Percentiles rank a stretch among this genome's conserved stretches.
Evolutionary conservation across 2,329 filamentous ascomycete genomes (phyloP).

Genomic region (Exophiala sp.): DNA sequence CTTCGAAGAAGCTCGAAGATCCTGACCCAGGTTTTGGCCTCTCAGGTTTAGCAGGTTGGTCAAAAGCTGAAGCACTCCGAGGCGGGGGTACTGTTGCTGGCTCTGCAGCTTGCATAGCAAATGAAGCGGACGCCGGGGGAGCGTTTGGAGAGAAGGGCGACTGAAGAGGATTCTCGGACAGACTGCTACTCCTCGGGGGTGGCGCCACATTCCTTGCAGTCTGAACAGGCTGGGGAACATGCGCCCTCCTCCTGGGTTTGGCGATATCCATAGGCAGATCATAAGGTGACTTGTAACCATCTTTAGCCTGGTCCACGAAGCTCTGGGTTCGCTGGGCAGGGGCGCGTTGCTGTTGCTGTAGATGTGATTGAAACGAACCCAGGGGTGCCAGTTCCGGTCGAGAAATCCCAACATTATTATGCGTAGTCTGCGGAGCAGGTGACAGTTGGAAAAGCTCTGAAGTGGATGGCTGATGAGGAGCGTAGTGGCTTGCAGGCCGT

Average conservation of each 20-base stretch:
- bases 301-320: constrained; percentile 84
- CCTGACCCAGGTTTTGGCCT: constrained; percentile 18
- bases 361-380: constrained; percentile 29
- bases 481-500: constrained; percentile 42
- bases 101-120: constrained; percentile 11
- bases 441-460: constrained; percentile 41
- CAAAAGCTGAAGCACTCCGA: constrained; percentile 17
- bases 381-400: constrained; percentile 16
- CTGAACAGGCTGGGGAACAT: constrained; percentile 51
- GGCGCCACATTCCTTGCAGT: constrained; percentile 37
- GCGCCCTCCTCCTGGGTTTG: constrained; percentile 56
- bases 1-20: constrained; percentile 64
- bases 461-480: constrained; percentile 47
- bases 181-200: constrained; percentile 58
- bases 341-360: constrained; percentile 31
- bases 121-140: constrained; percentile 4
- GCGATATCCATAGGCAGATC: constrained; percentile 86
- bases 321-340: constrained; percentile 53
- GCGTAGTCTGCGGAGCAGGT: constrained; percentile 20
- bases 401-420: constrained; percentile 21
- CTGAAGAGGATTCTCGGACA: constrained; percentile 34
- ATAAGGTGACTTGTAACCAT: constrained; percentile 88
- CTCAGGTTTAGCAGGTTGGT: constrained; percentile 10
- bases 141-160: constrained; percentile 35
- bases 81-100: constrained; percentile 19